phyloP scores from a whole-genome alignment of 1,284 basidiomycete genomes.

The Fomitiporia mediterranea region DNA sequence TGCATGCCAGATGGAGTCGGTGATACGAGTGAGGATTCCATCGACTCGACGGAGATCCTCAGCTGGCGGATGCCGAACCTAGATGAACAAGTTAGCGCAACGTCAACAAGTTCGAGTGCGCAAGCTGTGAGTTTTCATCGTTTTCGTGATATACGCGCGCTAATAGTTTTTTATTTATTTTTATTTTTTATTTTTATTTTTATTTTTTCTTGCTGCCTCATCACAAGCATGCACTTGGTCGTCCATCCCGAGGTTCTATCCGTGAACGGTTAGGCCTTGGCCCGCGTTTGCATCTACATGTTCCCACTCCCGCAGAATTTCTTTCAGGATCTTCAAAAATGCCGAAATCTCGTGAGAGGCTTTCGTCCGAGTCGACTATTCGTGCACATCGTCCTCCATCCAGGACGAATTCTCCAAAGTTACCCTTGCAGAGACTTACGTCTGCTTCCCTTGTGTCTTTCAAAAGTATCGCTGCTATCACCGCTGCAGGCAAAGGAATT shows the following conservation, averaged over 20 bases:
- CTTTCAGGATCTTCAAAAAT: not conserved
- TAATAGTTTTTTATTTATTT: too few species aligned
- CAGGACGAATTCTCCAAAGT: slow-evolving; percentile 2
- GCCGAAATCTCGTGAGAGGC: not conserved
- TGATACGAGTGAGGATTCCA: not conserved
- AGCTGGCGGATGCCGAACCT: slow-evolving; percentile 17
- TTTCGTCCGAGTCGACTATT: not conserved
- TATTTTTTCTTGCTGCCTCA: not conserved
- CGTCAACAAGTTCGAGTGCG: slow-evolving; percentile 9
- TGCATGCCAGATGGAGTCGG: not conserved
- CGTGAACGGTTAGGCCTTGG: slow-evolving; percentile 19
- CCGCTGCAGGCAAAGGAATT: not conserved
- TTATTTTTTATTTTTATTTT: not conserved
- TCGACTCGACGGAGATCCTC: slow-evolving; percentile 18
- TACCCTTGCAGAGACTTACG: slow-evolving; percentile 4
- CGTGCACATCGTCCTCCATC: not conserved
- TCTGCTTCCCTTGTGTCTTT: slow-evolving; percentile 17
- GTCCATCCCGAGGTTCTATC: slow-evolving; percentile 13
- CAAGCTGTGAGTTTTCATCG: slow-evolving; percentile 4
- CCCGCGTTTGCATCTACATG: slow-evolving; percentile 16
- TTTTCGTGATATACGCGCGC: too few species aligned
- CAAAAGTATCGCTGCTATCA: slow-evolving; percentile 10
- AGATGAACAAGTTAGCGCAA: slow-evolving; percentile 3
- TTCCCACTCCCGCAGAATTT: slow-evolving; percentile 7
- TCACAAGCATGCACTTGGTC: slow-evolving; percentile 8